Evolutionary conservation across 805 yeast genomes (phyloP).

Genomic region (Metschnikowia similis): DNA sequence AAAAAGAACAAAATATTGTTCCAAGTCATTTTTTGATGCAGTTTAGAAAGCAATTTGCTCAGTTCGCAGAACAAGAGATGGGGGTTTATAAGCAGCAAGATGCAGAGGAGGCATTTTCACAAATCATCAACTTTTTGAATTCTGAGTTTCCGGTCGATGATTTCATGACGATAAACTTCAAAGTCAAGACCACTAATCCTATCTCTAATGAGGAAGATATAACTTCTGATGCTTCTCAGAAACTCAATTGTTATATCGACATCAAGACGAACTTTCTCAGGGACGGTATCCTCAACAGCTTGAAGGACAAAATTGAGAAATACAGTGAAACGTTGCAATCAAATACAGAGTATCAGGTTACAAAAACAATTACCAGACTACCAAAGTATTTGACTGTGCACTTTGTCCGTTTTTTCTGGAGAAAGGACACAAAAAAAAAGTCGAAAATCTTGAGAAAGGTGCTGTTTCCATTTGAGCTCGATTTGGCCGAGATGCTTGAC

Average conservation of each 20-base stretch:
- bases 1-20: slow-evolving; percentile 46
- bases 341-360: slow-evolving; percentile 66
- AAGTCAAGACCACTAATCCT: slow-evolving; percentile 59
- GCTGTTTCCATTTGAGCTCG: slow-evolving; percentile 90
- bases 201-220: slow-evolving; percentile 34
- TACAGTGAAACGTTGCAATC: slow-evolving; percentile 63
- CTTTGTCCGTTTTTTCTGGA: slow-evolving; percentile 95
- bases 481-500: slow-evolving; percentile 79
- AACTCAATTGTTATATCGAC: slow-evolving; percentile 85
- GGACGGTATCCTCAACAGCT: slow-evolving; percentile 73
- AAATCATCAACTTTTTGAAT: slow-evolving; percentile 54
- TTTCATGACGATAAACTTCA: slow-evolving; percentile 62
- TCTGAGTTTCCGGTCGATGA: slow-evolving; percentile 48
- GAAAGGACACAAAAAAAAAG: slow-evolving; percentile 83
- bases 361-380: slow-evolving; percentile 60
- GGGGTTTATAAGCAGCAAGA: slow-evolving; percentile 93
- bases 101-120: slow-evolving; percentile 94
- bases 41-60: slow-evolving; percentile 72
- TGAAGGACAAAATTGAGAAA: slow-evolving; percentile 76
- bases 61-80: slow-evolving; percentile 75
- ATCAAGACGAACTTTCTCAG: slow-evolving; percentile 81
- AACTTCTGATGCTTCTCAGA: slow-evolving; percentile 50
- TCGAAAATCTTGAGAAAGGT: slow-evolving; percentile 93
- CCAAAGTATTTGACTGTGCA: slow-evolving; percentile 89
- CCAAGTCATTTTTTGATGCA: slow-evolving; percentile 67